Evolutionary conservation across 2,329 filamentous ascomycete species (phyloP).

Genomic region (Orbilia blumenaviensis): DNA sequence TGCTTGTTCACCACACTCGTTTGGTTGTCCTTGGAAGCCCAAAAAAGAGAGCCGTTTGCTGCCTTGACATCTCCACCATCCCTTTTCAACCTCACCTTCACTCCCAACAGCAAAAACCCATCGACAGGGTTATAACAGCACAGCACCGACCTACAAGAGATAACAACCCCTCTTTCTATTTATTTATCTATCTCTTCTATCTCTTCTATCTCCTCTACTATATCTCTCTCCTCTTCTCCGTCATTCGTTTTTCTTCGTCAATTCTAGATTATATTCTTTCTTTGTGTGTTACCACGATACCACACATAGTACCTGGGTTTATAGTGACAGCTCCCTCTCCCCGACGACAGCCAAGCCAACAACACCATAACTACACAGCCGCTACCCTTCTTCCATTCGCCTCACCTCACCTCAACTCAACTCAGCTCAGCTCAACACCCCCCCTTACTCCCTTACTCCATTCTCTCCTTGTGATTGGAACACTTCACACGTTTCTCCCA

Average conservation of each 20-base stretch:
- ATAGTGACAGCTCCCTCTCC: not conserved
- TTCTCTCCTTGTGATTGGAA: conserved; percentile 27
- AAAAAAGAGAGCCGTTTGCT: conserved; percentile 35
- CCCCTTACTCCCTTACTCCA: too few relatives aligned
- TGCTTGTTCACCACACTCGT: conserved; percentile 54
- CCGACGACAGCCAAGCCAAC: conserved; percentile 22
- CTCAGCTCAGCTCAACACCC: not conserved
- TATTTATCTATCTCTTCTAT: too few relatives aligned
- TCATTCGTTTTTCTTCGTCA: conserved; percentile 10
- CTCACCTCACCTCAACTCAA: not conserved
- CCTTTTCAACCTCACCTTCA: not conserved
- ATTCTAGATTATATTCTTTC: not conserved
- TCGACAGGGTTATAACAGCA: not conserved
- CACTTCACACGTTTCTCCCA: not conserved
- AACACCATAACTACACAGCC: not conserved
- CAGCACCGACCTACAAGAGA: not conserved
- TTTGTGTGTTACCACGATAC: not conserved
- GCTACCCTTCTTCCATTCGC: not conserved
- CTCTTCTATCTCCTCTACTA: too few relatives aligned
- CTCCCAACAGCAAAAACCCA: not conserved
- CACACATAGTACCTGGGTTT: not conserved
- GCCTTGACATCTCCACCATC: conserved; percentile 9
- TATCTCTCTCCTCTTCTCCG: not conserved
- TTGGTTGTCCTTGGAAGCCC: conserved; percentile 36
- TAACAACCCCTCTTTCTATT: too few relatives aligned